phyloP scores from a whole-genome alignment of 2,329 filamentous ascomycete species.

The Penicillium palitans region DNA sequence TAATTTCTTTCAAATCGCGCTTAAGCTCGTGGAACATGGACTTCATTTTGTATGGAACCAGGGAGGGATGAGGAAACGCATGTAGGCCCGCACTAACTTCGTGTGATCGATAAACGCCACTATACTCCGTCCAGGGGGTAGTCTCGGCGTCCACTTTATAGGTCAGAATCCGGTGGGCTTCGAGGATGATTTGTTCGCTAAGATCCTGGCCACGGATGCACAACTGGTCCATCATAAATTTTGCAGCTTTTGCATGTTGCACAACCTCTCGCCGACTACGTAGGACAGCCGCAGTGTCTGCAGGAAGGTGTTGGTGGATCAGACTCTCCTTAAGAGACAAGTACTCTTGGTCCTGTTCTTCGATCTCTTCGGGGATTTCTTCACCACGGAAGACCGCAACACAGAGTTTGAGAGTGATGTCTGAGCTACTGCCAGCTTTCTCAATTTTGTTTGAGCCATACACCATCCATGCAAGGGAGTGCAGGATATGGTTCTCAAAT shows the following conservation, averaged over 20 bases:
- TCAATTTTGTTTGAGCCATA: background rate
- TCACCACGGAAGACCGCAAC: background rate
- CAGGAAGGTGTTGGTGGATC: background rate
- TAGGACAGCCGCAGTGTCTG: background rate
- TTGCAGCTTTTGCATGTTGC: slow-evolving; percentile 4
- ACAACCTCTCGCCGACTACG: slow-evolving; percentile 3
- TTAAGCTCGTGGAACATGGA: slow-evolving; percentile 9
- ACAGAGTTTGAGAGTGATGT: background rate
- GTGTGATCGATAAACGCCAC: slow-evolving; percentile 3
- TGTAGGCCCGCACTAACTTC: slow-evolving; percentile 5
- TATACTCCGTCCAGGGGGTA: slow-evolving; percentile 7
- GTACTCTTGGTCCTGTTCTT: background rate
- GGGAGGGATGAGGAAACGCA: background rate
- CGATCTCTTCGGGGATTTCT: background rate
- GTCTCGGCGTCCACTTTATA: background rate
- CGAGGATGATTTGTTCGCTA: slow-evolving; percentile 3
- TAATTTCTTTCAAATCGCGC: slow-evolving; percentile 2
- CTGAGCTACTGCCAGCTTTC: background rate
- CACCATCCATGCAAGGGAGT: background rate
- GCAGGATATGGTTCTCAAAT: background rate
- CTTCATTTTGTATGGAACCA: slow-evolving; percentile 8
- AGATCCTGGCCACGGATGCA: slow-evolving; percentile 4
- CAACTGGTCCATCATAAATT: background rate
- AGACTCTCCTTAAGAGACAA: background rate
- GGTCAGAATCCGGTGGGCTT: slow-evolving; percentile 4